These are phyloP conservation scores for Arabidopsis lyrata DNA, from an alignment of 441 rosid species.

Conservation along the genomic window DNA sequence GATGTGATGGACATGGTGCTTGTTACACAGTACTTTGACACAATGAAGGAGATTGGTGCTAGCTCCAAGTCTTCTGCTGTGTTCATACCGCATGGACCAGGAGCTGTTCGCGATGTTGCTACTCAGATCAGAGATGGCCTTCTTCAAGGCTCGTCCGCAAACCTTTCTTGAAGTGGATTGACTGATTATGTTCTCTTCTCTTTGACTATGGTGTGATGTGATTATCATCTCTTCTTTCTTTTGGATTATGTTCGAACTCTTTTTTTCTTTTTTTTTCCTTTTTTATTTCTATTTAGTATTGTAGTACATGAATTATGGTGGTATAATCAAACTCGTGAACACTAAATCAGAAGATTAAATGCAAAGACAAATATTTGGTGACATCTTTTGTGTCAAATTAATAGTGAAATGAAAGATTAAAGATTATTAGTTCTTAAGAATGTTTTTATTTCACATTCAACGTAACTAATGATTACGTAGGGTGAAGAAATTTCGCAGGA, in stretches of 20 bases:
- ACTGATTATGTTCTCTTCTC: not conserved
- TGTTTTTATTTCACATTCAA: slow-evolving; percentile 12
- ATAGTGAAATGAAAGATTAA: too few species aligned
- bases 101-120: slow-evolving; percentile 68
- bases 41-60: slow-evolving; percentile 67
- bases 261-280: not conserved
- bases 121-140: slow-evolving; percentile 67
- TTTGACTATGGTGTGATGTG: slow-evolving; percentile 29
- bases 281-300: too few species aligned
- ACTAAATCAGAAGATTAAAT: too few species aligned
- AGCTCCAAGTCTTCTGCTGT: slow-evolving; percentile 65
- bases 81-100: slow-evolving; percentile 78
- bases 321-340: not conserved
- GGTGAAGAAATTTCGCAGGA: slow-evolving; percentile 7
- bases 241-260: not conserved
- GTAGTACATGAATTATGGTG: not conserved
- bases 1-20: slow-evolving; percentile 75
- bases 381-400: too few species aligned
- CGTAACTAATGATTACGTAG: not conserved
- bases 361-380: too few species aligned
- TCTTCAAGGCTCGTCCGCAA: slow-evolving; percentile 53
- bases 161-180: slow-evolving; percentile 17
- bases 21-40: slow-evolving; percentile 63
- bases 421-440: not conserved
- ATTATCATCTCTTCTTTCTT: not conserved